Percentiles rank a stretch among this genome's conserved stretches.
Evolutionary conservation across 768 basidiomycete species (phyloP).

Genomic region (Tylopilus sp.): DNA sequence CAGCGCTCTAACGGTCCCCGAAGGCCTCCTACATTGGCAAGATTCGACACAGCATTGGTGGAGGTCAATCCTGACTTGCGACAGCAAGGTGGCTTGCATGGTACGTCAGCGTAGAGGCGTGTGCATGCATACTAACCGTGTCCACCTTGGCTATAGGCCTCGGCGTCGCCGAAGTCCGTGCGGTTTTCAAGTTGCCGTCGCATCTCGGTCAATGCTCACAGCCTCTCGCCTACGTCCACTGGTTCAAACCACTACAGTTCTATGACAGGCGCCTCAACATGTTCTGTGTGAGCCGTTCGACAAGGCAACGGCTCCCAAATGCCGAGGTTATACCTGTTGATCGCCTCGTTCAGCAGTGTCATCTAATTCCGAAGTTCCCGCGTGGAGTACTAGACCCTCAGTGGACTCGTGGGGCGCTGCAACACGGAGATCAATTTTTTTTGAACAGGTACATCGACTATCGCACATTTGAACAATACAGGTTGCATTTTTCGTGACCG

Average conservation of each 20-base stretch:
- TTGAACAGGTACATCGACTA: not conserved
- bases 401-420: not conserved
- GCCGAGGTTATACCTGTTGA: too few relatives aligned
- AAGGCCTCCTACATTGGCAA: not conserved
- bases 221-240: constrained; percentile 21
- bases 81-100: too few relatives aligned
- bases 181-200: constrained; percentile 24
- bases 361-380: not conserved
- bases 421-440: not conserved
- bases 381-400: not conserved
- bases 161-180: constrained; percentile 22
- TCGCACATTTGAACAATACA: not conserved
- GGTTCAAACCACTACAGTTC: not conserved
- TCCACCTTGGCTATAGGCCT: too few relatives aligned
- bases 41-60: not conserved
- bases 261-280: not conserved
- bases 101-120: too few relatives aligned
- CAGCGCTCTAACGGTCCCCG: not conserved
- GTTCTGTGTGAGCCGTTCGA: too few relatives aligned
- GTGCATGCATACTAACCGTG: too few relatives aligned
- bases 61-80: not conserved
- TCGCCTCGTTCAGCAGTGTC: not conserved
- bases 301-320: too few relatives aligned
- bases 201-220: constrained; percentile 7
- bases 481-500: too few relatives aligned